phyloP scores from a whole-genome alignment of 805 yeast species.

The Hanseniaspora guilliermondii region DNA sequence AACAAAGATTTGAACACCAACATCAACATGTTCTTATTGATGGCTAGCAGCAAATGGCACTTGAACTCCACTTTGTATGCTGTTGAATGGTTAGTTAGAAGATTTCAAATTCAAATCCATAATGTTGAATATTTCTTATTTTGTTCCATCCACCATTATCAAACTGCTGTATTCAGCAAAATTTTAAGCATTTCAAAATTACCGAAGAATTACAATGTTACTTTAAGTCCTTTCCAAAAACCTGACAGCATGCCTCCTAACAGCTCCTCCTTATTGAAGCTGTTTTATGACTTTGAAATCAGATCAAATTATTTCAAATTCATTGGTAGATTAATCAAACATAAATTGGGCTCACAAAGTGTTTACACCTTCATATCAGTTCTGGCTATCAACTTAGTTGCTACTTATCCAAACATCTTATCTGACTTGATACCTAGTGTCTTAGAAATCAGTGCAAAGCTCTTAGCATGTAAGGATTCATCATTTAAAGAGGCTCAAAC shows the following conservation, averaged over 20 bases:
- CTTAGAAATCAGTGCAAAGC: constrained; percentile 45
- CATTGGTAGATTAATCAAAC: constrained; percentile 31
- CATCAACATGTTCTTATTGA: constrained; percentile 56
- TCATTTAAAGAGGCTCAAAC: constrained; percentile 50
- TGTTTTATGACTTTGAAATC: constrained; percentile 58
- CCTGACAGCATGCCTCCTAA: constrained; percentile 48
- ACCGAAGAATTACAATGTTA: constrained; percentile 64
- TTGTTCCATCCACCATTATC: constrained; percentile 70
- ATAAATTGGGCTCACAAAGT: constrained; percentile 26
- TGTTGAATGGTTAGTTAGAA: constrained; percentile 87
- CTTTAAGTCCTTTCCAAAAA: constrained; percentile 58
- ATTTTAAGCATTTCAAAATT: constrained; percentile 59
- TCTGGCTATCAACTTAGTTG: constrained; percentile 46
- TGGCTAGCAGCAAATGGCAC: constrained; percentile 66
- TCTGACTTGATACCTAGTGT: constrained; percentile 40
- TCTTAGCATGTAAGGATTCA: constrained; percentile 33
- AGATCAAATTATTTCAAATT: constrained; percentile 53
- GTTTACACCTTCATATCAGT: constrained; percentile 35
- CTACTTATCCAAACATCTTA: constrained; percentile 33
- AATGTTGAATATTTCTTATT: constrained; percentile 63
- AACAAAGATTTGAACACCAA: constrained; percentile 62
- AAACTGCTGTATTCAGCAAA: constrained; percentile 59
- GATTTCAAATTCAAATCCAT: constrained; percentile 73
- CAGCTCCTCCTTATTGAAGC: constrained; percentile 51
- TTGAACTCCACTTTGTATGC: constrained; percentile 68